Conservation (phyloP, 192 early-diverging fungal genomes). For the Coemansia sp. region DNA sequence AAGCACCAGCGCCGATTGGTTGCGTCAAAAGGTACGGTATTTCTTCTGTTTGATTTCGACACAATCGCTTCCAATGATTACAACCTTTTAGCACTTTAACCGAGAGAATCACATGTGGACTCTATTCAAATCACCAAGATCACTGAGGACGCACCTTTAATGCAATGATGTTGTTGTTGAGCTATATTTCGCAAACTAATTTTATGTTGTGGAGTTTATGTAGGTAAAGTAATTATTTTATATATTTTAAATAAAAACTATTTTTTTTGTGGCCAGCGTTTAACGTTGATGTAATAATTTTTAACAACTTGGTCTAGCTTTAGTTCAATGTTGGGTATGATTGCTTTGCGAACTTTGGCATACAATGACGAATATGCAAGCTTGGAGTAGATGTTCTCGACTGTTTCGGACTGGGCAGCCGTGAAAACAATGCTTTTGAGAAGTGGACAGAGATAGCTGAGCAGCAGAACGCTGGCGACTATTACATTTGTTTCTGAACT, state of each 20-base stretch:
- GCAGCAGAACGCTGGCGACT: neutral
- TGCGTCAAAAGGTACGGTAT: neutral
- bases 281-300: neutral
- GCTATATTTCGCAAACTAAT: neutral
- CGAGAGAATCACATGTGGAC: slow-evolving; percentile 5
- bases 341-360: neutral
- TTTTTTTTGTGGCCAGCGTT: neutral
- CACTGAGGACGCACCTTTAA: neutral
- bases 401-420: neutral
- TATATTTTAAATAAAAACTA: too few species aligned
- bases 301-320: neutral
- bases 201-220: neutral
- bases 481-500: neutral
- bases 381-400: slow-evolving; percentile 5
- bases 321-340: neutral
- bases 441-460: neutral
- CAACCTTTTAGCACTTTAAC: slow-evolving; percentile 3
- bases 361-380: slow-evolving; percentile 2
- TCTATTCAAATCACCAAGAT: slow-evolving; percentile 8
- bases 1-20: too few species aligned
- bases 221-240: neutral
- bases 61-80: slow-evolving; percentile 4
- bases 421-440: neutral
- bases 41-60: neutral
- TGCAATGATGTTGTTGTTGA: neutral